phyloP scores from a whole-genome alignment of 2,329 filamentous ascomycete genomes.

The Cercospora beticola region DNA sequence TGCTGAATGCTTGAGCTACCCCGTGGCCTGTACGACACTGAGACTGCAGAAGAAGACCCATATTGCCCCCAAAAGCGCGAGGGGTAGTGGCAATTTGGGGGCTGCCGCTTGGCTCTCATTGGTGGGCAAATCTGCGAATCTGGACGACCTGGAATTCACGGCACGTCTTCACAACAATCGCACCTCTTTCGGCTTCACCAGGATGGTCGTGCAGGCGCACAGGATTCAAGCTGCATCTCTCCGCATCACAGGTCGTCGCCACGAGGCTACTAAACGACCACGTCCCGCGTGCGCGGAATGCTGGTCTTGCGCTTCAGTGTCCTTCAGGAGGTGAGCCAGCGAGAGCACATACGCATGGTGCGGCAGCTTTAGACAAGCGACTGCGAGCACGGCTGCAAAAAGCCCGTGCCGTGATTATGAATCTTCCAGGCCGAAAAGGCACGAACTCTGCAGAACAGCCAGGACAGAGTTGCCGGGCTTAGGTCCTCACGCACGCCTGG shows the following conservation, averaged over 20 bases:
- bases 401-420: not conserved
- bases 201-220: not conserved
- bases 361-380: not conserved
- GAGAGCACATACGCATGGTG: not conserved
- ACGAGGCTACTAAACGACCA: not conserved
- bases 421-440: not conserved
- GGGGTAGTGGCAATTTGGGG: not conserved
- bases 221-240: not conserved
- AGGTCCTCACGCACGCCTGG: not conserved
- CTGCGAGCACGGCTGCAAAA: not conserved
- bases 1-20: not conserved
- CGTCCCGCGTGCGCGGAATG: not conserved
- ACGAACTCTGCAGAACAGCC: not conserved
- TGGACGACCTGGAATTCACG: not conserved
- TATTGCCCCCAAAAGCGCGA: not conserved
- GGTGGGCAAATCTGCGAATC: conserved; percentile 1
- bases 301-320: not conserved
- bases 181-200: not conserved
- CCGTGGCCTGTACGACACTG: not conserved
- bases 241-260: not conserved
- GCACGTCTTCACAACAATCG: not conserved
- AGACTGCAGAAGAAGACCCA: conserved; percentile 1
- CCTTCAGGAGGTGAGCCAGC: not conserved
- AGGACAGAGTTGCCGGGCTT: not conserved
- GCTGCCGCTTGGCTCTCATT: not conserved